Base-by-base conservation (phyloP, 2,329 filamentous ascomycete genomes). In the Moelleriella libera region DNA sequence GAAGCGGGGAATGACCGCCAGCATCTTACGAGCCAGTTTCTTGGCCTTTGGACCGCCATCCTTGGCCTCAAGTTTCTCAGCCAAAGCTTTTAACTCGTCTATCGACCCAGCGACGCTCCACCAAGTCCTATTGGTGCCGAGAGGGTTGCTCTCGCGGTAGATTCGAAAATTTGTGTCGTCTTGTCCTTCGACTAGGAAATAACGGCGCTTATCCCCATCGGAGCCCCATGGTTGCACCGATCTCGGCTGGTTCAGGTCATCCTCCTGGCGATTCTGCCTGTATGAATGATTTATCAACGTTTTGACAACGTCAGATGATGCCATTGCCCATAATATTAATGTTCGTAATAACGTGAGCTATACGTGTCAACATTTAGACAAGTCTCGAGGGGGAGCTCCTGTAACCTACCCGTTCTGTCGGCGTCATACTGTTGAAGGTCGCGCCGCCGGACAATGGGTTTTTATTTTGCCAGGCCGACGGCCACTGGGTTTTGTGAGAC, bases 151-250 rank as follows among this genome's bases (percentile, higher is more conserved):
- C 66, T 98, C 92, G 47, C 92, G 78, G 63, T 98, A 98, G 43
- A 98, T 78, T 52, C 92, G 80, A 64, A 98, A 98, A 52, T 85
- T 78, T 4, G 90, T 97, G 64, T 98, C 89, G 57, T 97, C 90
- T 55, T 87, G 78, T 10, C 92, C 92, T 66, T 98, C 92, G 52
- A 98, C 78, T 44, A 98, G 72, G 70, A 85, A 98, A 66, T 97
- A 98, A 50, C 88, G 82, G 48, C 92, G 82, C 70, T 92, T 94
- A 57, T 95, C 82, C 53, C 85, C 87, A 62, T 95, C 89, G 10
- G 79, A 76, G 7, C 89, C 89, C 89, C 89, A 96, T 5, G 88
- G 81, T 60, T 94, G 88, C 43, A 95, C 85, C 1, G 88, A 89
- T 37, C 94, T 72, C 7, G 89, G 85, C 55, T 96, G 88, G 61